Base-by-base conservation (phyloP, 306 rosid genomes). In the Psophocarpus tetragonolobus region DNA sequence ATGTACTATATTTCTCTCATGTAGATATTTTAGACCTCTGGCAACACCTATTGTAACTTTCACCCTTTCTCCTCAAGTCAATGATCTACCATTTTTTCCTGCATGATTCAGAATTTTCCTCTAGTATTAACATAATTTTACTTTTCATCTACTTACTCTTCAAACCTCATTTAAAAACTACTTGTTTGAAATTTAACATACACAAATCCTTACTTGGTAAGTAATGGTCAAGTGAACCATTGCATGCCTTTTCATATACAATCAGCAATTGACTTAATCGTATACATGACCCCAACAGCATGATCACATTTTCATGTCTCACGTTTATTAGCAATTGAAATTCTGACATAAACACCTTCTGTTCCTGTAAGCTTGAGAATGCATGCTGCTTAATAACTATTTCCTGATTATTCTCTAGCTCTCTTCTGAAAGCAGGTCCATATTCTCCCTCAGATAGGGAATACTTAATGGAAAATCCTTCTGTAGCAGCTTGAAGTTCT, bases 21-120 rank as follows among this genome's bases (percentile, higher is more conserved):
- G 98, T 32, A 93, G 87, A 81, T 87, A 87, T 26, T 84, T 85
- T 61, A 93, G 71, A 47, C 97, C 98, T 77, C 77, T 89, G 24
- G 89, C 90, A 15, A 85, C 81, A 68, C 97, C 97, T 47, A 75
- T 68, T n/a, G 97, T 94, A 56, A 93, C 77, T 80, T 89, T 89
- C 89, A 89, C 77, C 85, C 93, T 93, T 81, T 82, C 86, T 64
- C 81, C 80, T 97, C 98, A 93, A 58, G 85, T 85, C 38, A 93
- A 83, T 67, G 88, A 83, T 51, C 54, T 84, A 53, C 57, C 18
- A 15, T 47, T 74, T 79, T 68, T 13, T 14, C 79, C 98, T 93
- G 91, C 87, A 58, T 56, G 73, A 18, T 79, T 83, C 66, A 60
- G 15, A 74, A 50, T 66, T 41, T 17, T 38, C 12, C 9, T 61